A percentile compares a stretch with the other conserved stretches of the same genome.
These are phyloP conservation scores for Termitomyces sp. DNA, from an alignment of 768 basidiomycete genomes.

Conservation along the genomic window DNA sequence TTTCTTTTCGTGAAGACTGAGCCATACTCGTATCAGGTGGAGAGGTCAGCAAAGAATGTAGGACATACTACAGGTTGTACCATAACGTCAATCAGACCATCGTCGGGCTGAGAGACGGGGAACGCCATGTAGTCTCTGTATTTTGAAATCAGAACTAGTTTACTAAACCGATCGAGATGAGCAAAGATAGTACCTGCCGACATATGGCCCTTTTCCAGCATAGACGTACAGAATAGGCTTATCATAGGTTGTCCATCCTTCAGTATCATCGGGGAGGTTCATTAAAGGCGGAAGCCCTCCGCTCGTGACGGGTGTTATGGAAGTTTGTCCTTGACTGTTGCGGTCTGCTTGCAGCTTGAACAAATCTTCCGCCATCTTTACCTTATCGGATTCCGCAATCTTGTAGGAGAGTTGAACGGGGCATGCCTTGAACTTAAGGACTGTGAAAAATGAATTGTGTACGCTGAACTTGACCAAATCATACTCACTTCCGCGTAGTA, in stretches of 20 bases:
- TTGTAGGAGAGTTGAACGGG: slow-evolving; percentile 71
- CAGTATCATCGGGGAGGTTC: slow-evolving; percentile 39
- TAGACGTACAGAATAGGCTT: slow-evolving; percentile 68
- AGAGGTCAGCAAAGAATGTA: background rate
- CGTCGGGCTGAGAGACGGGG: slow-evolving; percentile 75
- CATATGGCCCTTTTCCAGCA: slow-evolving; percentile 79
- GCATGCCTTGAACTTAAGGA: slow-evolving; percentile 59
- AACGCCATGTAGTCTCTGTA: slow-evolving; percentile 76
- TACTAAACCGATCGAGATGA: background rate
- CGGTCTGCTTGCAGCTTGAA: slow-evolving; percentile 41
- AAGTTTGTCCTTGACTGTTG: slow-evolving; percentile 18
- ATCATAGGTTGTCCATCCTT: slow-evolving; percentile 71
- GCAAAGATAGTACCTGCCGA: slow-evolving; percentile 45
- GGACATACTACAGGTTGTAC: slow-evolving; percentile 57
- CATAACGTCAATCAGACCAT: slow-evolving; percentile 73
- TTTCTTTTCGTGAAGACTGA: slow-evolving; percentile 47
- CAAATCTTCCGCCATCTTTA: slow-evolving; percentile 58
- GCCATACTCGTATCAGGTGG: background rate
- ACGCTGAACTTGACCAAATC: background rate
- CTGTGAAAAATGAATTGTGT: slow-evolving; percentile 29
- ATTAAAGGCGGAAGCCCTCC: slow-evolving; percentile 44
- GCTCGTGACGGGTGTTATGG: slow-evolving; percentile 8
- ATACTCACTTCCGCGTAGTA: slow-evolving; percentile 61
- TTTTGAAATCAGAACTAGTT: background rate
- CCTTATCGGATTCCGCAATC: slow-evolving; percentile 66